These are phyloP conservation scores for Coemansia sp. DNA, from an alignment of 192 early-diverging fungal species.

Conservation along the genomic window DNA sequence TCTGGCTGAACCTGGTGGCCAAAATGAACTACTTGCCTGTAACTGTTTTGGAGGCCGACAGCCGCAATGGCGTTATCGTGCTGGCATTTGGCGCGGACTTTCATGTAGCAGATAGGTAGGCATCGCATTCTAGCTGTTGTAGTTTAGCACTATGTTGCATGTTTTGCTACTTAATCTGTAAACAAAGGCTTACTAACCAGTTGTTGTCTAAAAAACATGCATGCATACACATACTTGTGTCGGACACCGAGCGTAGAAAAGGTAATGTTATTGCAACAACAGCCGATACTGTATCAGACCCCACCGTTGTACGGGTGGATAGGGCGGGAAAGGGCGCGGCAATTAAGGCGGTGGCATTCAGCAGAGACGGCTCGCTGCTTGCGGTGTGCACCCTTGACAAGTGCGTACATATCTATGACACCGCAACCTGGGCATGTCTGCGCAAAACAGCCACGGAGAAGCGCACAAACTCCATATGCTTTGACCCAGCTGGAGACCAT, in stretches of 20 bases:
- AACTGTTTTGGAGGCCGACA: conserved; percentile 30
- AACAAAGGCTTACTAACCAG: neutral
- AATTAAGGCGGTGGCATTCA: conserved; percentile 59
- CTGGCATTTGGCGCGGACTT: conserved; percentile 30
- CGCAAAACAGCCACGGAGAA: conserved; percentile 59
- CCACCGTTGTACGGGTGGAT: conserved; percentile 15
- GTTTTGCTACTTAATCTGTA: neutral
- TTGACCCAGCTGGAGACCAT: conserved; percentile 61
- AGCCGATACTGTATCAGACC: neutral
- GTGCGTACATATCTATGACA: conserved; percentile 65
- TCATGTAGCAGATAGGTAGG: conserved; percentile 29
- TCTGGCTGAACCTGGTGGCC: neutral
- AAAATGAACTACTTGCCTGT: conserved; percentile 27
- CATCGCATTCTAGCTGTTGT: neutral
- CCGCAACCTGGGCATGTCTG: conserved; percentile 55
- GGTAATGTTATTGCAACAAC: conserved; percentile 40
- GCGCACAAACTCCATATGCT: conserved; percentile 72
- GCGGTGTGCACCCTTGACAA: conserved; percentile 70
- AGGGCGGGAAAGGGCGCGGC: conserved; percentile 33
- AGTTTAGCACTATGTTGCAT: too few species aligned
- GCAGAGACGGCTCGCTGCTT: conserved; percentile 58
- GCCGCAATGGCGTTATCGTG: conserved; percentile 22
- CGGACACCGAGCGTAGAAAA: conserved; percentile 6
- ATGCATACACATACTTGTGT: neutral
- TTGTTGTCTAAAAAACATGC: too few species aligned